phyloP scores from a whole-genome alignment of 192 early-diverging fungal genomes.

The Backusella luteola region DNA sequence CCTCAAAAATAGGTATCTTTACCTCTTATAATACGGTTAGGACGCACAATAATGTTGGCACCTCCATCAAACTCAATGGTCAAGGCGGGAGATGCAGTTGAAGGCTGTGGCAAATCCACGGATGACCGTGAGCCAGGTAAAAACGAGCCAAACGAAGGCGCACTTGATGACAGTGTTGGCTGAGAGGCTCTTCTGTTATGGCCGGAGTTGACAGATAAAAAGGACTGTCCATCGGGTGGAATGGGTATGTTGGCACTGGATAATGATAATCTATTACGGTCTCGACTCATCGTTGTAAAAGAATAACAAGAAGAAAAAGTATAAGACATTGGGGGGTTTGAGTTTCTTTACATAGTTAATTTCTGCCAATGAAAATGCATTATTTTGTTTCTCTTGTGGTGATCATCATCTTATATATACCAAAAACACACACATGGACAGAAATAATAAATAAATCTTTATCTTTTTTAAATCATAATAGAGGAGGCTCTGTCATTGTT shows the following conservation, averaged over 20 bases:
- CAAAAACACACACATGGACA: too few relatives aligned
- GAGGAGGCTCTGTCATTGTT: too few relatives aligned
- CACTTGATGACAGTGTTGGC: constrained; percentile 17
- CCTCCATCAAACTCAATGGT: constrained; percentile 37
- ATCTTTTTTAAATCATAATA: constrained; percentile 27
- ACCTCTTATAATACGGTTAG: constrained; percentile 38
- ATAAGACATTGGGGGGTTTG: background rate
- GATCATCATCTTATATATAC: too few relatives aligned
- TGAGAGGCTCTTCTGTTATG: background rate
- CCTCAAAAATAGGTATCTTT: background rate
- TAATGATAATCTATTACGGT: background rate
- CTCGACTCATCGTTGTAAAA: background rate
- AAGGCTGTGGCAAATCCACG: background rate
- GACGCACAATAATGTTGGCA: constrained; percentile 34
- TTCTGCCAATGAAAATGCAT: background rate
- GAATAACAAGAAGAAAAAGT: background rate
- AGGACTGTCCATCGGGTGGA: background rate
- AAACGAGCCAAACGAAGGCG: constrained; percentile 6
- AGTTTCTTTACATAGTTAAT: background rate
- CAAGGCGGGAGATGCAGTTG: background rate
- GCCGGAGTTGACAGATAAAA: background rate
- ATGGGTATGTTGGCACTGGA: background rate
- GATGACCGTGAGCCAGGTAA: background rate
- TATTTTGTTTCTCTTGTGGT: background rate
- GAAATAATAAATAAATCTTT: background rate